Evolutionary conservation across 2,329 filamentous ascomycete species (phyloP).

Genomic region (Colletotrichum magnum): DNA sequence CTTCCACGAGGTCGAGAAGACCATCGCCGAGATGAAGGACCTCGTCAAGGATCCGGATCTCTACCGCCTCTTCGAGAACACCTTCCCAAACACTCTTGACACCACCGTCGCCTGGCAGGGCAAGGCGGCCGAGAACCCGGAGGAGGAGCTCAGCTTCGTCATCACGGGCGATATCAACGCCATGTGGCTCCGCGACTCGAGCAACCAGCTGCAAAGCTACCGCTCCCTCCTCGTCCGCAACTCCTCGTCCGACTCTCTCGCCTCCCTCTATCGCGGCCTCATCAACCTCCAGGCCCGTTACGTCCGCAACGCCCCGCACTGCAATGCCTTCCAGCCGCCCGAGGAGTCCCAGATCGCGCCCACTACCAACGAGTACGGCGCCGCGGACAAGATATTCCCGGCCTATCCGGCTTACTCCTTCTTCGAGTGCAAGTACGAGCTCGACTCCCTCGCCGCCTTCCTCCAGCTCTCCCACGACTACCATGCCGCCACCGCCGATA

Average conservation of each 20-base stretch:
- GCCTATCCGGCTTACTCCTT: conserved; percentile 78
- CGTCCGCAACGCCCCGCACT: conserved; percentile 80
- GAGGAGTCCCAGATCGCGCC: conserved; percentile 77
- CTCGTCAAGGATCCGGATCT: conserved; percentile 84
- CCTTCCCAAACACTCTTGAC: conserved; percentile 82
- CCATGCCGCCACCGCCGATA: conserved; percentile 79
- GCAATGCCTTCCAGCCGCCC: conserved; percentile 95
- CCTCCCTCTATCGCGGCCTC: conserved; percentile 78
- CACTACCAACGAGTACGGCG: conserved; percentile 67
- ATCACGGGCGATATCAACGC: conserved; percentile 93
- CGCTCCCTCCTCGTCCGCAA: conserved; percentile 72
- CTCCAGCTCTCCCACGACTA: conserved; percentile 87
- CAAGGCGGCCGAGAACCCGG: conserved; percentile 65
- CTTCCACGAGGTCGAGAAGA: conserved; percentile 81
- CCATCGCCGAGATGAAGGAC: conserved; percentile 78
- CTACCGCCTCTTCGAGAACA: conserved; percentile 78
- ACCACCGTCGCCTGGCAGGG: conserved; percentile 81
- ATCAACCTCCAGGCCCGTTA: conserved; percentile 85
- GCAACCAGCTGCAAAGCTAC: conserved; percentile 84
- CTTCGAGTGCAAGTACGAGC: conserved; percentile 94
- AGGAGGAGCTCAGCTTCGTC: conserved; percentile 77
- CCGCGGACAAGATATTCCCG: conserved; percentile 63
- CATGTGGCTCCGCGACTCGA: conserved; percentile 92
- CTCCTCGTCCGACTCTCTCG: conserved; percentile 69
- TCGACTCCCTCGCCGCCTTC: conserved; percentile 91